Evolutionary conservation across 2,329 filamentous ascomycete species (phyloP), one percentile per base, ranked within the genome.

Genomic region (Nectriaceae sp.): DNA sequence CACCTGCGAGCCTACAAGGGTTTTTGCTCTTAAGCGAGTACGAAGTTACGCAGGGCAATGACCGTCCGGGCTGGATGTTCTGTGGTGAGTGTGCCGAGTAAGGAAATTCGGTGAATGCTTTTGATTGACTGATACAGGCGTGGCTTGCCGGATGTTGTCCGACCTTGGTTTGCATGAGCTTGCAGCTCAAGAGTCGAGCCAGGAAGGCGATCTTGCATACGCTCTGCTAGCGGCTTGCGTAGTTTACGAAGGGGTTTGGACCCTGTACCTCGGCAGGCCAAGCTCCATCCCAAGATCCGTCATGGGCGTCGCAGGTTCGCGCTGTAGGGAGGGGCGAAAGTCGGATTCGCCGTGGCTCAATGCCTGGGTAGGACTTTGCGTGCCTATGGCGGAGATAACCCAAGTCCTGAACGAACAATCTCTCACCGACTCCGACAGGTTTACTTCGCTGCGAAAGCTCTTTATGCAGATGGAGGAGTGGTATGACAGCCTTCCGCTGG

Each of bases 131-230:
- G n/a, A 31, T 21, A 19, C 21, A 52, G 49, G 49, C 8, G 49
- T 52, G 11, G 45, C 42, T 11, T 52, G 45, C 16, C 45, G 49
- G 19, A 52, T 52, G 49, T 10, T 52, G 11, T 48, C 49, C 5
- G 49, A 52, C 24, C 49, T 52, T 42, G 49, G 49, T 4, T 26
- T 52, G 13, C 49, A 52, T 40, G 49, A 52, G 21, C 38, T 49
- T 15, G 35, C 45, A 42, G 15, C 6, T 15, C 36, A 35, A 15
- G 37, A 36, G 13, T 11, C 42, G 11, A 40, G 5, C 8, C 20
- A 46, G 10, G 41, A 49, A 42, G 21, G 35, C 22, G 24, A 40
- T 15, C 42, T 52, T 3, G 49, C 45, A n/a, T 52, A 48, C 18
- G 49, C 45, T 19, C 46, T 52, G 2, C 19, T 52, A 3, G 41